These are phyloP conservation scores for Plasmodium inui DNA, from an alignment of 169 alveolate species.

Conservation along the genomic window DNA sequence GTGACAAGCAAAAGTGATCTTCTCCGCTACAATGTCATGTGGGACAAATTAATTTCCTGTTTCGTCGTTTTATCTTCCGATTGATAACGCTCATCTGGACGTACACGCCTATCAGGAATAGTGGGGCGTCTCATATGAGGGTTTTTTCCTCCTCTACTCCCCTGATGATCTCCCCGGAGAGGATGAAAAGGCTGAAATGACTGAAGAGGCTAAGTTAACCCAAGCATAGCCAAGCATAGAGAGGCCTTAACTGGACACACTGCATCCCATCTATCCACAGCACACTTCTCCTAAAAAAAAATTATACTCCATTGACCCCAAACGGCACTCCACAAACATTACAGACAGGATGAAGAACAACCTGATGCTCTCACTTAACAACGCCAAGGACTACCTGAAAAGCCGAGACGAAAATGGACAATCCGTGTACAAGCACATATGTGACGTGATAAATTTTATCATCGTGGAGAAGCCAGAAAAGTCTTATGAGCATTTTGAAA, in stretches of 20 bases:
- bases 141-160: background rate
- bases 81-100: background rate
- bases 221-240: background rate
- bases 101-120: background rate
- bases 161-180: background rate
- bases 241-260: background rate
- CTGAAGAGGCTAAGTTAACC: background rate
- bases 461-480: slow-evolving; percentile 63
- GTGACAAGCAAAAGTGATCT: background rate
- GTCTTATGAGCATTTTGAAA: slow-evolving; percentile 51
- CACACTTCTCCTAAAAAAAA: background rate
- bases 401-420: slow-evolving; percentile 43
- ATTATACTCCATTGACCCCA: background rate
- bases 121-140: background rate
- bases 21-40: background rate
- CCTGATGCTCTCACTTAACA: slow-evolving; percentile 38
- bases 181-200: background rate
- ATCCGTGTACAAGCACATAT: slow-evolving; percentile 49
- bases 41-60: background rate
- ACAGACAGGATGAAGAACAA: slow-evolving; percentile 26
- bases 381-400: slow-evolving; percentile 63
- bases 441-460: slow-evolving; percentile 47
- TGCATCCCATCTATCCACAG: background rate
- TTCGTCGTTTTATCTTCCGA: background rate
- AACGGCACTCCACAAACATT: background rate